Conservation (phyloP, 2,329 filamentous ascomycete species). For the Penicillium sp. region DNA sequence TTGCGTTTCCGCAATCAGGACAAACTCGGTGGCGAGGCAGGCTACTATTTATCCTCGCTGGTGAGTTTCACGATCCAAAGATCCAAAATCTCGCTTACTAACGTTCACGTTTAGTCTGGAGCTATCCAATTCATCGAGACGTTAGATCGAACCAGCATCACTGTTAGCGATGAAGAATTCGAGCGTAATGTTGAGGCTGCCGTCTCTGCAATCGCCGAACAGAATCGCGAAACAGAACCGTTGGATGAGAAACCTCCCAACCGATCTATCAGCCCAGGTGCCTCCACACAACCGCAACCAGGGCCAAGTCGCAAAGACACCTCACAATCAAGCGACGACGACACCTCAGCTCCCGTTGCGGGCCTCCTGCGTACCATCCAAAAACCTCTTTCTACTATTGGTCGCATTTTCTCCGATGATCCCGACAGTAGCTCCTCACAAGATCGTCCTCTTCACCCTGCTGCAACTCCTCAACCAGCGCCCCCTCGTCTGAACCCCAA, state of each 20-base stretch:
- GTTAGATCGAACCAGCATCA: slow-evolving; percentile 88
- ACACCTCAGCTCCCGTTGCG: slow-evolving; percentile 72
- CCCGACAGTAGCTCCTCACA: slow-evolving; percentile 31
- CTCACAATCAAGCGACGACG: slow-evolving; percentile 58
- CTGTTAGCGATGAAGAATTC: slow-evolving; percentile 92
- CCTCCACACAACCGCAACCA: slow-evolving; percentile 61
- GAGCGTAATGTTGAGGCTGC: slow-evolving; percentile 95
- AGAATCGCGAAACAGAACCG: slow-evolving; percentile 65
- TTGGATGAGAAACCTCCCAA: slow-evolving; percentile 39
- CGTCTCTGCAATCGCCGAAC: slow-evolving; percentile 92
- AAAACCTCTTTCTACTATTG: slow-evolving; percentile 84
- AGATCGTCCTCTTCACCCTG: slow-evolving; percentile 34
- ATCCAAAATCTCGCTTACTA: slow-evolving; percentile 4
- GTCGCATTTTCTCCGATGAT: slow-evolving; percentile 87
- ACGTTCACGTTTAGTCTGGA: slow-evolving; percentile 50
- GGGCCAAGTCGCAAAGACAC: slow-evolving; percentile 42
- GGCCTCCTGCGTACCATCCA: slow-evolving; percentile 89
- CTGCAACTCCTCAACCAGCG: slow-evolving; percentile 48
- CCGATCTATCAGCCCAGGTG: slow-evolving; percentile 60
- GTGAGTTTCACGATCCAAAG: slow-evolving; percentile 48
- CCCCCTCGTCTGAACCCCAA: slow-evolving; percentile 53
- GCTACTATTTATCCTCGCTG: slow-evolving; percentile 94
- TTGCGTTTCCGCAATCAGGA: slow-evolving; percentile 96
- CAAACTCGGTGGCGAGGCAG: slow-evolving; percentile 94
- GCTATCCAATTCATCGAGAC: slow-evolving; percentile 97